A percentile compares a stretch with the other conserved stretches of the same genome.
phyloP scores from a whole-genome alignment of 2,329 filamentous ascomycete genomes.

The Cordyceps militaris region DNA sequence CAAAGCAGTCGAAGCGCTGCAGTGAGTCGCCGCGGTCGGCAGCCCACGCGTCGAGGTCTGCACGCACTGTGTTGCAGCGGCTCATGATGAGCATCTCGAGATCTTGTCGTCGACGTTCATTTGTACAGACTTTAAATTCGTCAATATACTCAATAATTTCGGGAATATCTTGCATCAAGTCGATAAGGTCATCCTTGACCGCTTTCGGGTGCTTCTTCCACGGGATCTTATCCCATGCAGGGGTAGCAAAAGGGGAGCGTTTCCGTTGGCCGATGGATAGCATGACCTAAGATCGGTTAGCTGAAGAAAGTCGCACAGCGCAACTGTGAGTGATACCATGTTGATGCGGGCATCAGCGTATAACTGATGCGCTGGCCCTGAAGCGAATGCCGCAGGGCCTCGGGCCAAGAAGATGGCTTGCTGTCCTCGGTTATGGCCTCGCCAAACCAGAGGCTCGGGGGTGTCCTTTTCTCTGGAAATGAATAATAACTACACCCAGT shows the following conservation, averaged over 20 bases:
- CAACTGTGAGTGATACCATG: constrained; percentile 12
- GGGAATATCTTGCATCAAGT: constrained; percentile 25
- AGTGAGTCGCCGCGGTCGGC: constrained; percentile 12
- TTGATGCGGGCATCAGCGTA: constrained; percentile 19
- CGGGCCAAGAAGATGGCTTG: constrained; percentile 14
- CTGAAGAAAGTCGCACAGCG: neutral
- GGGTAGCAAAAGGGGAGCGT: constrained; percentile 22
- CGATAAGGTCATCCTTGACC: constrained; percentile 24
- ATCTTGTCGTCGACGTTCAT: neutral
- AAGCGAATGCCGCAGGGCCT: constrained; percentile 14
- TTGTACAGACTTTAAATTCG: constrained; percentile 16
- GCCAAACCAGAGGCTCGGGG: constrained; percentile 13
- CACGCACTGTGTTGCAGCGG: constrained; percentile 13
- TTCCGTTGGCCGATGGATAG: constrained; percentile 14
- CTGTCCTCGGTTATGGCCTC: constrained; percentile 16
- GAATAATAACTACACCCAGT: constrained; percentile 13
- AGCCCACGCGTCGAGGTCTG: constrained; percentile 13
- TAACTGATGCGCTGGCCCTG: constrained; percentile 17
- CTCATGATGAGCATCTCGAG: constrained; percentile 12
- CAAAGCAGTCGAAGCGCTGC: constrained; percentile 14
- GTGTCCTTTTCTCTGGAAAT: constrained; percentile 16
- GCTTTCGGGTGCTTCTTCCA: constrained; percentile 25
- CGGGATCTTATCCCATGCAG: constrained; percentile 27
- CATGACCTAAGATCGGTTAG: constrained; percentile 12
- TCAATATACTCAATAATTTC: constrained; percentile 23